These are phyloP conservation scores for Candida sp. DNA, from an alignment of 1,139 yeast genomes.

Conservation along the genomic window DNA sequence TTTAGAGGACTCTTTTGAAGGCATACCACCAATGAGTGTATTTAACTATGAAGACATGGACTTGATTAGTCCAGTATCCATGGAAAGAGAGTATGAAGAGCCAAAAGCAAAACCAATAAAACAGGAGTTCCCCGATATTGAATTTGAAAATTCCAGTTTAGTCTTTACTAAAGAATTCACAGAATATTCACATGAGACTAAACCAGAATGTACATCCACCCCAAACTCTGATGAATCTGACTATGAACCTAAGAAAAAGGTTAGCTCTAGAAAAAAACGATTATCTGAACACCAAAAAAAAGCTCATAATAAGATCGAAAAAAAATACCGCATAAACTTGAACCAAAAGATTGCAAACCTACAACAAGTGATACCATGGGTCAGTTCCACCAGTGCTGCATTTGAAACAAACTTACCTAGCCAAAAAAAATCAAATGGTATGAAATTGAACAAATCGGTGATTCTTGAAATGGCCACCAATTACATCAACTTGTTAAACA, in stretches of 20 bases:
- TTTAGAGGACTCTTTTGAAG: not conserved
- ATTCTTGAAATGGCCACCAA: conserved; percentile 66
- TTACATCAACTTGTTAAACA: conserved; percentile 40
- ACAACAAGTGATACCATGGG: conserved; percentile 64
- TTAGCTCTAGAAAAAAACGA: conserved; percentile 53
- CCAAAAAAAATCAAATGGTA: not conserved
- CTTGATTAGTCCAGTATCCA: not conserved
- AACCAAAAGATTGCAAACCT: conserved; percentile 68
- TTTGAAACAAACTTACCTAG: conserved; percentile 40
- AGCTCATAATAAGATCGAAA: conserved; percentile 70
- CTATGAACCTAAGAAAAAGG: conserved; percentile 16
- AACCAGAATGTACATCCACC: not conserved
- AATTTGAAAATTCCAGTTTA: not conserved
- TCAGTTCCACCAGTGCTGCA: conserved; percentile 55
- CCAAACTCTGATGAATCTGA: conserved; percentile 6
- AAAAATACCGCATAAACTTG: conserved; percentile 68
- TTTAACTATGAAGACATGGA: not conserved
- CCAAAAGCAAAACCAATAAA: not conserved
- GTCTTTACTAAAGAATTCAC: not conserved
- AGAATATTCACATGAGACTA: not conserved
- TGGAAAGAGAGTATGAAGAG: not conserved
- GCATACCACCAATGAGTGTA: not conserved
- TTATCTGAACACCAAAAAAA: conserved; percentile 60
- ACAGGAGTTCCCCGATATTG: not conserved
- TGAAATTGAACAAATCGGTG: conserved; percentile 56